Evolutionary conservation across 805 yeast species (phyloP).

Genomic region (Sugiyamaella boreocaroliniensis): DNA sequence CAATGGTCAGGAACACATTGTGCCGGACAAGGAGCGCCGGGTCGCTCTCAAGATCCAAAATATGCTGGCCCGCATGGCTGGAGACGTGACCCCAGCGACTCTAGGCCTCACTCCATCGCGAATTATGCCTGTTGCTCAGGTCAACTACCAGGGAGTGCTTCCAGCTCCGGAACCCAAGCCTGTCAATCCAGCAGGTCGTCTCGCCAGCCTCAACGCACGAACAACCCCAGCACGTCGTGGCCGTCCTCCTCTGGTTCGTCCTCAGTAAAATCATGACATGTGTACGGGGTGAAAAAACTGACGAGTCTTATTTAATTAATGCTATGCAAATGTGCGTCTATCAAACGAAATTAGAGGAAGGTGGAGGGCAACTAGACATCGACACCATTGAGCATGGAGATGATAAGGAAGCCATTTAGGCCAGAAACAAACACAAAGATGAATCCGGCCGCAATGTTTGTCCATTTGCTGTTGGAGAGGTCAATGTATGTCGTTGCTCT

Average conservation of each 20-base stretch:
- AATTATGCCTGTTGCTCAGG: conserved; percentile 59
- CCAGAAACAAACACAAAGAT: conserved; percentile 69
- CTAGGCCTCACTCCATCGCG: conserved; percentile 22
- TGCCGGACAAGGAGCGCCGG: conserved; percentile 29
- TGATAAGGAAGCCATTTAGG: conserved; percentile 63
- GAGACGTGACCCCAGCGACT: conserved; percentile 26
- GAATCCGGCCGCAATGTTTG: conserved; percentile 47
- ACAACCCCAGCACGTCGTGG: conserved; percentile 8
- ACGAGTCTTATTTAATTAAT: neutral
- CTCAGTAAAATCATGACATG: neutral
- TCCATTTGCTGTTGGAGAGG: conserved; percentile 58
- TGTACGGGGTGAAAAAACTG: no score
- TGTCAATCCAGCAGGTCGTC: conserved; percentile 1
- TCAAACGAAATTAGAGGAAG: neutral
- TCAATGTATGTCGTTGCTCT: conserved; percentile 39
- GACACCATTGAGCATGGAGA: conserved; percentile 43
- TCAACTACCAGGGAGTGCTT: conserved; percentile 70
- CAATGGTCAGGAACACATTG: conserved; percentile 20
- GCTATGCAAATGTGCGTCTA: neutral
- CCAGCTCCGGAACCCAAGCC: conserved; percentile 40
- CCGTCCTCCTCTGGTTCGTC: neutral
- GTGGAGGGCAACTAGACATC: conserved; percentile 31
- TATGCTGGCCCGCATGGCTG: conserved; percentile 39
- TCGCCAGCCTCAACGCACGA: conserved; percentile 1
- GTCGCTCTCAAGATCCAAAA: conserved; percentile 31